Percentiles rank a stretch among this genome's conserved stretches.
Evolutionary conservation across 805 yeast genomes (phyloP).

Genomic region (Millerozyma acaciae): DNA sequence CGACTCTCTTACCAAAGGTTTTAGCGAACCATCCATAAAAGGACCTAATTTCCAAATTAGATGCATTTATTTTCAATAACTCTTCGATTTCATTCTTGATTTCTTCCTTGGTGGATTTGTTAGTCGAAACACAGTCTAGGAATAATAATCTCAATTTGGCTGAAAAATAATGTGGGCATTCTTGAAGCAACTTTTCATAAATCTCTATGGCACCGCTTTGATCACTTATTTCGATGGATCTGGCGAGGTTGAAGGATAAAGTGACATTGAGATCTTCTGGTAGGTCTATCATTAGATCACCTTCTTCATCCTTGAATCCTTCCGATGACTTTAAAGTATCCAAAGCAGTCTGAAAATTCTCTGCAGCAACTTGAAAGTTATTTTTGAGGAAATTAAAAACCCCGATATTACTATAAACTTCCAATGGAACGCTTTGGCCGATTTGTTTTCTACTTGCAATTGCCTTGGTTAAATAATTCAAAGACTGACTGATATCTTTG

Average conservation of each 20-base stretch:
- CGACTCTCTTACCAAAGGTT: constrained; percentile 50
- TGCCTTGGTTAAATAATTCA: constrained; percentile 59
- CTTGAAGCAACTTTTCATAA: constrained; percentile 55
- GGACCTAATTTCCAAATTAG: constrained; percentile 79
- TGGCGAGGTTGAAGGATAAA: constrained; percentile 64
- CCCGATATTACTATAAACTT: constrained; percentile 78
- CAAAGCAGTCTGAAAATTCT: constrained; percentile 49
- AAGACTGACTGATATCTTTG: constrained; percentile 61
- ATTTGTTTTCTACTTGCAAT: constrained; percentile 45
- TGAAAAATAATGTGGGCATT: constrained; percentile 66
- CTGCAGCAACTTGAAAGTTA: constrained; percentile 53
- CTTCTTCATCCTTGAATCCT: constrained; percentile 40
- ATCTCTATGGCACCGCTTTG: constrained; percentile 35
- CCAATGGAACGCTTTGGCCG: constrained; percentile 48
- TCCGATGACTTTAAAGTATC: constrained; percentile 29
- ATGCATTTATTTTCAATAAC: constrained; percentile 51
- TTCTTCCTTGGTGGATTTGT: constrained; percentile 33
- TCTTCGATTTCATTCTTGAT: constrained; percentile 52
- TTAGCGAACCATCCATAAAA: constrained; percentile 87
- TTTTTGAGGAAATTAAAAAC: constrained; percentile 71
- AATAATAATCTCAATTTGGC: constrained; percentile 72
- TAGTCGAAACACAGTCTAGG: constrained; percentile 48
- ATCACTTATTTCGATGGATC: constrained; percentile 56
- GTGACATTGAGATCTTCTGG: constrained; percentile 28
- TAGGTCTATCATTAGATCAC: constrained; percentile 23